Base-by-base conservation (phyloP, 2,329 filamentous ascomycete genomes). In the Stachybotrys echinatus region DNA sequence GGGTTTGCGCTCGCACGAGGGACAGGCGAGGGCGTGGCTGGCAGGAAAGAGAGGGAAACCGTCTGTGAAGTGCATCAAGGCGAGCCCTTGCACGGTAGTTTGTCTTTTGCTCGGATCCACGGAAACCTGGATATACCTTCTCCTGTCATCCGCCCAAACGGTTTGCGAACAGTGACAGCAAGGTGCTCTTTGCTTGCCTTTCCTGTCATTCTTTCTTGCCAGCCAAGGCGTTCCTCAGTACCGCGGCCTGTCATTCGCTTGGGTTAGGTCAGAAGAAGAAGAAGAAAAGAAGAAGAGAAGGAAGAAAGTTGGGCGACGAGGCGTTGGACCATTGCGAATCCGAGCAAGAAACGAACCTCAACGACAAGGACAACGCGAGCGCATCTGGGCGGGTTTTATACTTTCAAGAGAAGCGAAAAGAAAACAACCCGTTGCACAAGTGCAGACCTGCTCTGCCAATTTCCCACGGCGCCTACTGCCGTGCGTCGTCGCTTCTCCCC, bases 221-320 rank as follows among this genome's bases (percentile, higher is more conserved):
- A 10, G 10, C 27, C 10, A 10, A 8, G 27, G 27, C 27, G 14
- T 34, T 14, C 10, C 27, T 8, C 27, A 34, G 27, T 14, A 34
- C 38, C 17, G 19, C 38, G 43, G 48, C 45, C 45, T 54, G 52
- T 49, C 38, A 49, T 53, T 56, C 51, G 49, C 50, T 51, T 50
- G 49, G 17, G 17, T 20, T 40, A 40, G 38, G 38, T 40, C 38
- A 44, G 42, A 44, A 23, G 18, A 44, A 44, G 12, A 23, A 23
- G 21, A 44, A 6, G 22, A 44, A 23, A 23, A 44, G 4, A 42
- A 10, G 19, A 42, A 42, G 12, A 42, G 19, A 42, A 37, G 17
- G 31, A 40, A 40, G 38, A 20, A 40, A 40, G 10, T n/a, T 18
- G n/a, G 38, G 38, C 12, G n/a, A 40, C 38, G 10, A n/a, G 8